phyloP scores from a whole-genome alignment of 805 yeast species.

The Isabelozyma pseudorhagii region DNA sequence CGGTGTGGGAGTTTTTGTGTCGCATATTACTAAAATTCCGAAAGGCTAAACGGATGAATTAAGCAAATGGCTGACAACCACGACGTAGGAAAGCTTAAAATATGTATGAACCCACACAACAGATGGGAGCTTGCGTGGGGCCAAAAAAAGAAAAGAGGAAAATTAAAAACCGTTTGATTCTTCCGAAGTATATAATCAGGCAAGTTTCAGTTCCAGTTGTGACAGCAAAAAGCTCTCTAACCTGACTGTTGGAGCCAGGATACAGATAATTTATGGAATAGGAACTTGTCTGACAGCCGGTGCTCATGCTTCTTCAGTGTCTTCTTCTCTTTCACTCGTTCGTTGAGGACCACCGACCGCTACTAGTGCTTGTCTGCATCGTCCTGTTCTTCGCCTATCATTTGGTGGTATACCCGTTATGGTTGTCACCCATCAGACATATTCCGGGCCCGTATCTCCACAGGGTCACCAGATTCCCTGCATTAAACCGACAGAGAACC shows the following conservation, averaged over 20 bases:
- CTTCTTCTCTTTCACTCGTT: background rate
- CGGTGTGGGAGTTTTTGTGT: background rate
- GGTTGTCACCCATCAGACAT: slow-evolving; percentile 44
- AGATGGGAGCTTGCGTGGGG: no score
- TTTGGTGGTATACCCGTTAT: slow-evolving; percentile 44
- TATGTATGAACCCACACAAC: background rate
- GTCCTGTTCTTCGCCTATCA: slow-evolving; percentile 15
- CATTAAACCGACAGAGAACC: slow-evolving; percentile 42
- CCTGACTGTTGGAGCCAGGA: no score
- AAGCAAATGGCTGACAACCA: background rate
- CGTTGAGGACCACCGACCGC: background rate
- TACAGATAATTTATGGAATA: background rate
- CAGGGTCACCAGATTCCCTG: slow-evolving; percentile 38
- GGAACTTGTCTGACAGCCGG: background rate
- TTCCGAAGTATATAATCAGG: no score
- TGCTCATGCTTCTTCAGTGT: background rate
- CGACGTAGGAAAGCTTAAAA: background rate
- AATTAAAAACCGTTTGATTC: no score
- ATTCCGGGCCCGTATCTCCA: slow-evolving; percentile 61
- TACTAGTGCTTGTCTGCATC: background rate
- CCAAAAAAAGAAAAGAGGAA: no score
- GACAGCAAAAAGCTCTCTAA: no score
- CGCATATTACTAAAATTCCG: background rate
- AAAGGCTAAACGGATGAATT: background rate
- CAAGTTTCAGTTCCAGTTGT: no score